These are phyloP conservation scores for Gnaphalium uliginosum DNA, from an alignment of 129 eudicot genomes.

Conservation along the genomic window DNA sequence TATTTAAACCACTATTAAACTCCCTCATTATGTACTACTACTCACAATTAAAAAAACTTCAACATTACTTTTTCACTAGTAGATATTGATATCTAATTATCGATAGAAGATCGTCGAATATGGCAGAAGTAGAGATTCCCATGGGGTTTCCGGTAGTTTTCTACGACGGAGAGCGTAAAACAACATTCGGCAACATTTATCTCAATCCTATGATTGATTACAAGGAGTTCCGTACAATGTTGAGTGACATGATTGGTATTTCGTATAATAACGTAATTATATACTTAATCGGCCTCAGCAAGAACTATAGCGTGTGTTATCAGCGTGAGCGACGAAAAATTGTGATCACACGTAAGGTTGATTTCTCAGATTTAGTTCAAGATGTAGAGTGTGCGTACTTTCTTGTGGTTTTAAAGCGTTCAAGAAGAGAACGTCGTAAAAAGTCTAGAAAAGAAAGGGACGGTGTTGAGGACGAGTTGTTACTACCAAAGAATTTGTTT, in stretches of 20 bases:
- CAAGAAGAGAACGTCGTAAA: conserved; percentile 37
- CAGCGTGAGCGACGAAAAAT: conserved; percentile 32
- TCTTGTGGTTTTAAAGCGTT: conserved; percentile 45
- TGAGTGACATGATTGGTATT: conserved; percentile 51
- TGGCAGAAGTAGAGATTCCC: conserved; percentile 38
- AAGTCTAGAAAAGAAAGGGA: not conserved
- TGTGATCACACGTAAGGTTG: conserved; percentile 51
- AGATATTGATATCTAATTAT: no score
- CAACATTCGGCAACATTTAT: conserved; percentile 35
- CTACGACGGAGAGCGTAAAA: conserved; percentile 52
- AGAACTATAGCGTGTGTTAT: not conserved
- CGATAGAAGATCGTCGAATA: not conserved
- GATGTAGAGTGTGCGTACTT: conserved; percentile 34
- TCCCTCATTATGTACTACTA: no score
- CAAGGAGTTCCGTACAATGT: conserved; percentile 40
- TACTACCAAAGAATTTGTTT: not conserved
- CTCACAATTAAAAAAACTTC: not conserved
- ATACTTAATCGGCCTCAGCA: conserved; percentile 34
- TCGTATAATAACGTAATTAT: conserved; percentile 54
- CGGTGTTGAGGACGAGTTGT: not conserved
- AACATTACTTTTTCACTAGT: not conserved
- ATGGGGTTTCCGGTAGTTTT: conserved; percentile 43
- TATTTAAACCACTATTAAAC: not conserved
- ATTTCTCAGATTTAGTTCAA: conserved; percentile 32
- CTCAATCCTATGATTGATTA: conserved; percentile 40